Base-by-base conservation (phyloP, 306 rosid genomes). In the Quercus parvula region DNA sequence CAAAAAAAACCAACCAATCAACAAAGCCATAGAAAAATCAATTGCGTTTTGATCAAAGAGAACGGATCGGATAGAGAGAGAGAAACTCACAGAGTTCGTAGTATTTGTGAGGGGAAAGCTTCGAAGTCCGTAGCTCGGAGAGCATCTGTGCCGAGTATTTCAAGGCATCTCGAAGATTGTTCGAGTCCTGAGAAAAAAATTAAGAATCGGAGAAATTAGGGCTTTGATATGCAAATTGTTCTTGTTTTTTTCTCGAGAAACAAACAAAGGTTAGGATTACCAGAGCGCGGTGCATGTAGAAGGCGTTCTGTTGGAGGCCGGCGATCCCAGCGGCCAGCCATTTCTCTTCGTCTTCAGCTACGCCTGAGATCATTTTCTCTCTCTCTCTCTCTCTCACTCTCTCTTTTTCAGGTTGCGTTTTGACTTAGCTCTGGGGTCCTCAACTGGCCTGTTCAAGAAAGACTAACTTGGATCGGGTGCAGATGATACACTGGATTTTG, bases 121-220 rank as follows among this genome's bases (percentile, higher is more conserved):
- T 94, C 28, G 99, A 92, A 81, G 98, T 91, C 59, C 99, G 89
- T 55, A 95, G 94, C 88, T 95, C 99, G 73, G 99, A 94, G 13
- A 94, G 97, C 99, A 94, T 93, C 93, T 93, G 99, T 81, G 99
- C 97, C 5, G 99, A 95, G 76, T 90, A 95, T 81, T 93, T 95
- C 85, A 95, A 82, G 41, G 99, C 99, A 62, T 95, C 99, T 59
- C 94, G 90, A 51, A 95, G 94, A 89, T 95, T 95, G 67, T 95
- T 95, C 19, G 99, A 93, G 74, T 95, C 99, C 99, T 95, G 78
- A 8, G 2, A 2, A 41, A 49, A 59, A 61, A 54, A 46, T 22
- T 19, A 27, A 5, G 77, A 80, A 74, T 8, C 24, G 80, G 74
- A 44, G 52, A 14, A 41, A 82, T 64, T 41, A 75, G 81, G 82